Evolutionary conservation across 208 protist species (phyloP).

Genomic region (Acanthamoeba lenticulata): DNA sequence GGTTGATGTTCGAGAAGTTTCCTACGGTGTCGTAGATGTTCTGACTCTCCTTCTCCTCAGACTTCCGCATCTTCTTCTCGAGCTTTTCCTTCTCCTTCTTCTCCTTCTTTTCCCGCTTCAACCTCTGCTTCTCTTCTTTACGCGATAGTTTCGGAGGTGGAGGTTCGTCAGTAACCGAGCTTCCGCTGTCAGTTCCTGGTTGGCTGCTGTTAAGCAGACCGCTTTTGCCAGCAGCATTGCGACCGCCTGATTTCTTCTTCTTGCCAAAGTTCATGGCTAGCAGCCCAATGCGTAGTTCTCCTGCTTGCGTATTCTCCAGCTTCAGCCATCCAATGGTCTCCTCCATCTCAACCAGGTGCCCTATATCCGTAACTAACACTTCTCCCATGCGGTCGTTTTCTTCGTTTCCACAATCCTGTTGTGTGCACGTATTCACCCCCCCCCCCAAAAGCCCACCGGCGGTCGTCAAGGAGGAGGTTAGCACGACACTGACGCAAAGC

Average conservation of each 20-base stretch:
- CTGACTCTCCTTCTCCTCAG: not conserved
- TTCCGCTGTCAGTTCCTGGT: not conserved
- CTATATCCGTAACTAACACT: not conserved
- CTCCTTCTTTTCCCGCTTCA: not conserved
- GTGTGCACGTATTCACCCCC: not conserved
- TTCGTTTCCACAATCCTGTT: conserved; percentile 32
- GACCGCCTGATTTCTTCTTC: not conserved
- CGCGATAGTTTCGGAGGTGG: not conserved
- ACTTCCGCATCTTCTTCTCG: not conserved
- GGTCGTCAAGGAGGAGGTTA: too few relatives aligned
- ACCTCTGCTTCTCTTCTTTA: not conserved
- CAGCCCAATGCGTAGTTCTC: not conserved
- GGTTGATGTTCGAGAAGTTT: not conserved
- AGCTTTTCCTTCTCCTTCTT: not conserved
- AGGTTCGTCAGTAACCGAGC: too few relatives aligned
- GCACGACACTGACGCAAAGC: too few relatives aligned
- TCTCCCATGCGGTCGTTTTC: conserved; percentile 44
- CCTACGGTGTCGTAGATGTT: conserved; percentile 18
- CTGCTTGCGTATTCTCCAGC: not conserved
- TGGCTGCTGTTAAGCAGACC: not conserved
- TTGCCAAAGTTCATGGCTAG: conserved; percentile 25
- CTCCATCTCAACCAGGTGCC: not conserved
- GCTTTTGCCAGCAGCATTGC: not conserved
- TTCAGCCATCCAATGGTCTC: conserved; percentile 43
- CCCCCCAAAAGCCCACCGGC: not conserved